Base-by-base conservation (phyloP, 225 moss, liverwort and hornwort genomes). In the Marchantia polymorpha region DNA sequence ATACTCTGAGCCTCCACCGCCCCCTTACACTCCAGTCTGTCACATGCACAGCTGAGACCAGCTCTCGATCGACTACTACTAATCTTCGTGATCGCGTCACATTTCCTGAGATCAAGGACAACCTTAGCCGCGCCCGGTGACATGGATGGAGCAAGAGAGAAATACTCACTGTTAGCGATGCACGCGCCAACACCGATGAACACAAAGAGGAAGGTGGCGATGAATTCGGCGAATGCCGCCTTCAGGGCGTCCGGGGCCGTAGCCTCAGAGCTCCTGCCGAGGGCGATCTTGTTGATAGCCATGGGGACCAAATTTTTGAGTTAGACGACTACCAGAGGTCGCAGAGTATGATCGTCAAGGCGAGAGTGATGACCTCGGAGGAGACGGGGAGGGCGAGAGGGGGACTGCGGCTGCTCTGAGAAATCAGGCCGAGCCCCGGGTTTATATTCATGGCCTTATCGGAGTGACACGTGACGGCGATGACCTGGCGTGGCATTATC, bases 191-290 rank as follows among this genome's bases (percentile, higher is more conserved):
- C 84, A 4, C 96, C 96, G 78, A 97, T 87, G 88, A 97, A 97
- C 10, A 97, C 96, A 80, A 97, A 97, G 72, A 97, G 77, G 81
- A 97, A 97, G 10, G 86, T 74, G 0, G 93, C n/a, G n/a, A n/a
- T n/a, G n/a, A n/a, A n/a, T n/a, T n/a, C n/a, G n/a, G n/a, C n/a
- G n/a, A n/a, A n/a, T 20, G 92, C 92, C 31, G 92, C 94, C 90
- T 94, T 97, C 54, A 97, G 82, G 26, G 91, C 93, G 54, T 88
- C 89, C 6, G 91, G 85, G 26, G 84, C 73, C 22, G 93, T 85
- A 1, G 89, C 91, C 50, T 97, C 96, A 31, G 82, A 56, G 0
- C 79, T 53, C 9, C 83, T 75, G 0, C 96, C 96, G 0, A 94
- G 31, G 13, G 92, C 92, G 30, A 97, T 19, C 84, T 93, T 84